A percentile compares a stretch with the other conserved stretches of the same genome.
Evolutionary conservation across 768 basidiomycete genomes (phyloP).

Genomic region (Lactifluus subvellereus): DNA sequence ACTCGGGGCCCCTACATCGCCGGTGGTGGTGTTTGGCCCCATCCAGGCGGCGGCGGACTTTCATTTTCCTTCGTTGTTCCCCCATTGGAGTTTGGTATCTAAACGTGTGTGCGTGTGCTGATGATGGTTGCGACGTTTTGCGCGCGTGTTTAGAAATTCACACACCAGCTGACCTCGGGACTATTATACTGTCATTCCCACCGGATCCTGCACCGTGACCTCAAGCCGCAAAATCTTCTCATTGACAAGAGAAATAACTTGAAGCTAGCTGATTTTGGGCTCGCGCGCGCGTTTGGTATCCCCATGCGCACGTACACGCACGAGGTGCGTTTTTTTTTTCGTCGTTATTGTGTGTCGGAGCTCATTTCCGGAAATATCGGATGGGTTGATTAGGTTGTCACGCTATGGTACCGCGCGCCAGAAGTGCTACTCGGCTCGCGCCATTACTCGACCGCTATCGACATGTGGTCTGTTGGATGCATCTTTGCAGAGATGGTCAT

Average conservation of each 20-base stretch:
- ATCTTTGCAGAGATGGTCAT: slow-evolving; percentile 99
- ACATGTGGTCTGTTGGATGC: slow-evolving; percentile 99
- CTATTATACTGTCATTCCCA: slow-evolving; percentile 61
- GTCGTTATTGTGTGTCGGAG: neutral
- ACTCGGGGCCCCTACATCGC: neutral
- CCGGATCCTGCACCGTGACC: slow-evolving; percentile 51
- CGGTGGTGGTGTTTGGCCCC: neutral
- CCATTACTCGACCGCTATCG: slow-evolving; percentile 95
- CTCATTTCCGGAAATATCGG: neutral
- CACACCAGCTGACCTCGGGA: slow-evolving; percentile 86
- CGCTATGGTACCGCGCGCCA: slow-evolving; percentile 97
- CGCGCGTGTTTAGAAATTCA: slow-evolving; percentile 71
- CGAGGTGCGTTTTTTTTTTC: slow-evolving; percentile 52
- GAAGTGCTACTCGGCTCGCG: slow-evolving; percentile 94
- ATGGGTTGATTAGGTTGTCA: slow-evolving; percentile 69
- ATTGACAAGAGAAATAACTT: slow-evolving; percentile 48
- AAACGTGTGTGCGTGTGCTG: neutral
- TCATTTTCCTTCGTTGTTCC: neutral
- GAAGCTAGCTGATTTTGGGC: slow-evolving; percentile 53
- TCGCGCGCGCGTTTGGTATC: slow-evolving; percentile 79
- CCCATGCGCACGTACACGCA: slow-evolving; percentile 99
- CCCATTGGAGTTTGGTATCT: neutral
- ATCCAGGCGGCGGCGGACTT: neutral
- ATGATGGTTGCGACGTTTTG: slow-evolving; percentile 10
- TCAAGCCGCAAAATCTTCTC: slow-evolving; percentile 52